Conservation (phyloP, 176 grass and related monocot species). For the Aegilops umbellulata region DNA sequence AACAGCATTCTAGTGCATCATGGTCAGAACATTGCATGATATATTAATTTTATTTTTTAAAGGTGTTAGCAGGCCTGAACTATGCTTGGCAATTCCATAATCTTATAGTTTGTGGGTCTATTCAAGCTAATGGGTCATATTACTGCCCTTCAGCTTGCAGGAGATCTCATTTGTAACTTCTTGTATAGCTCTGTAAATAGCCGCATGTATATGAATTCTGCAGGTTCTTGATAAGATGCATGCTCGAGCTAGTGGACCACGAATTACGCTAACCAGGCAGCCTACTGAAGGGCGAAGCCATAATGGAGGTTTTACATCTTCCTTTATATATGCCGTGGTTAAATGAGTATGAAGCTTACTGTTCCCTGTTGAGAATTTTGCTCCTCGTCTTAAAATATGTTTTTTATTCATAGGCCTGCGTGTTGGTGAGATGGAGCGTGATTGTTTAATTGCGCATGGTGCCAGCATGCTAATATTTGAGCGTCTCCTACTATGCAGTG, state of each 20-base stretch:
- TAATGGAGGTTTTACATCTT: constrained; percentile 62
- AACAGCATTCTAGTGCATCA: not conserved
- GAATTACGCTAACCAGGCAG: constrained; percentile 68
- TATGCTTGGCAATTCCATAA: not conserved
- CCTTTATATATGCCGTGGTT: not conserved
- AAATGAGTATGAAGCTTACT: not conserved
- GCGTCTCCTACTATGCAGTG: constrained; percentile 81
- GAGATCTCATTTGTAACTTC: not conserved
- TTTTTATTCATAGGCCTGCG: constrained; percentile 47
- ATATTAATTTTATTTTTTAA: not conserved
- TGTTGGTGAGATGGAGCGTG: constrained; percentile 95
- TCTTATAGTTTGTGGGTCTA: not conserved
- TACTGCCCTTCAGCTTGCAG: not conserved
- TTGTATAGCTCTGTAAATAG: constrained; percentile 14
- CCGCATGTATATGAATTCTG: not conserved
- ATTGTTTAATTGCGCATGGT: constrained; percentile 90
- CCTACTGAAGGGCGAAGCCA: constrained; percentile 82
- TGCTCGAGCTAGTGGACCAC: constrained; percentile 76
- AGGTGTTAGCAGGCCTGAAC: not conserved
- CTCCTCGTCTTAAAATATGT: not conserved
- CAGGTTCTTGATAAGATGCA: constrained; percentile 98
- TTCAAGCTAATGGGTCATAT: not conserved
- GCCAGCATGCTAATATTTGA: constrained; percentile 94
- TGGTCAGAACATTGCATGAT: not conserved
- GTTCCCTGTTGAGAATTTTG: not conserved